Percentiles rank a stretch among this genome's conserved stretches.
phyloP scores from a whole-genome alignment of 495 filamentous ascomycete species.

The Xylaria palmicola region DNA sequence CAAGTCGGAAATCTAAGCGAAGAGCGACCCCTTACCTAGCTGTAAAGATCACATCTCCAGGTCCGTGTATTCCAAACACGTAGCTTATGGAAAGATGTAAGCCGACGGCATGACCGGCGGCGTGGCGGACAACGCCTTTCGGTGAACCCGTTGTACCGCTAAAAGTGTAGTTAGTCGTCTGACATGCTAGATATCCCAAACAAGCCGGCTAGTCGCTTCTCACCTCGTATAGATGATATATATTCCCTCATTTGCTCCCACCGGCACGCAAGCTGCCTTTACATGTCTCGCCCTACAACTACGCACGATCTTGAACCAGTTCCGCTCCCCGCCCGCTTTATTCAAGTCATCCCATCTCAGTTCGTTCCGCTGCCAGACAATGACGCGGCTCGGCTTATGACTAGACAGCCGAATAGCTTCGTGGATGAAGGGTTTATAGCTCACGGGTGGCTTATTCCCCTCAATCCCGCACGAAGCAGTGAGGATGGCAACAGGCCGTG shows the following conservation, averaged over 20 bases:
- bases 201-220: not conserved
- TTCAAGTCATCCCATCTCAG: constrained; percentile 67
- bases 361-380: constrained; percentile 79
- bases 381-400: constrained; percentile 63
- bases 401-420: constrained; percentile 59
- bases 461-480: constrained; percentile 94
- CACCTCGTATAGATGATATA: constrained; percentile 84
- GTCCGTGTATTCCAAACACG: constrained; percentile 75
- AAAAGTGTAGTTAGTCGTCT: constrained; percentile 2
- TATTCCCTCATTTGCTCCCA: constrained; percentile 70
- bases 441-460: constrained; percentile 70
- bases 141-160: constrained; percentile 80
- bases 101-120: constrained; percentile 85
- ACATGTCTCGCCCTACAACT: constrained; percentile 63
- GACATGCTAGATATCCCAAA: constrained; percentile 13
- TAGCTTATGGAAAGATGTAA: constrained; percentile 75
- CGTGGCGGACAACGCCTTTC: constrained; percentile 83
- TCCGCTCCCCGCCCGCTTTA: constrained; percentile 64
- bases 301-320: constrained; percentile 75
- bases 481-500: constrained; percentile 70
- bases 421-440: constrained; percentile 70
- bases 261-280: constrained; percentile 69
- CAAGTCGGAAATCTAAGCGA: constrained; percentile 16
- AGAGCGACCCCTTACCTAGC: constrained; percentile 41
- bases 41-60: constrained; percentile 81